Base-by-base conservation (phyloP, 768 basidiomycete genomes). In the Hortiboletus campestris region DNA sequence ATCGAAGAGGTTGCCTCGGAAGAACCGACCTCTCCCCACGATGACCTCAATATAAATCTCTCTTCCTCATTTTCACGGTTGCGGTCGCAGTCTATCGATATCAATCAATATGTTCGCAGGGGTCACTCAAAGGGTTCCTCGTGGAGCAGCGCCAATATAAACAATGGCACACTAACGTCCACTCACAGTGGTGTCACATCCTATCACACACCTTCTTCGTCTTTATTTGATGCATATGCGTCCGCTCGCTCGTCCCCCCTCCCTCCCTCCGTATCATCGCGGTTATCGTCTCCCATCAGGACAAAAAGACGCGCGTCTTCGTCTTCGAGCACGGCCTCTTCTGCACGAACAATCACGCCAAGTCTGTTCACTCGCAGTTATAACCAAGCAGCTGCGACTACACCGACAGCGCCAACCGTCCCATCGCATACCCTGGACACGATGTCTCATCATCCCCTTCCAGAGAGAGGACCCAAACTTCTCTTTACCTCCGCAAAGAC, bases 401-500 rank as follows among this genome's bases (percentile, higher is more conserved):
- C 62, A 4, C 60, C 60, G 10, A 49, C 63, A 6, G 66, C 69
- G 16, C 63, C 66, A 0, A 44, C 62, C 9, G 47, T 52, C 20
- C 48, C 53, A 19, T 45, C 60, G 16, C 46, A 49, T 4, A 34
- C 35, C 54, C 32, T 63, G 34, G 61, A 62, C n/a, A 38, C 54
- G 40, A 59, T 42, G 46, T 51, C 64, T 19, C 31, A 32, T 48
- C 45, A 49, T 54, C 56, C 54, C 0, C 58, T 63, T 2, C 80
- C 76, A 0, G 84, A 82, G 31, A 75, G 69, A 1, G 81, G 85
- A 4, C 85, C 88, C 0, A 81, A 76, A 67, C 72, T 91, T 12
- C 89, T 91, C 69, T 86, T 88, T 64, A 82, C 88, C 7, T 88
- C 85, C 1, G 89, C 91, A 3, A 89, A 89, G 71, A 89, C 87